Evolutionary conservation across 78 protist genomes (phyloP), one percentile per base, ranked within the genome.

Genomic region (Polysphondylium violaceum): DNA sequence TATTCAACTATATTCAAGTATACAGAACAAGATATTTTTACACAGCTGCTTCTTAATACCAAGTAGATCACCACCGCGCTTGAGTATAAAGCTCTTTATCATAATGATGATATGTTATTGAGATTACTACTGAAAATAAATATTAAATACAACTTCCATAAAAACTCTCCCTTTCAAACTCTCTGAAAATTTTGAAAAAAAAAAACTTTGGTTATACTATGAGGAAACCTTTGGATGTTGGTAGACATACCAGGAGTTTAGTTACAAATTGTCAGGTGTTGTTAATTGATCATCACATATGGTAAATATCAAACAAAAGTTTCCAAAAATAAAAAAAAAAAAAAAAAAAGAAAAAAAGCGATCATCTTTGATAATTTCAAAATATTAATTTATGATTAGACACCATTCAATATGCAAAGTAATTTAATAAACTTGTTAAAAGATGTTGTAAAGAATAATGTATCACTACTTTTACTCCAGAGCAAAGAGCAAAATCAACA

Each of bases 11-110:
- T 58, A 50, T 83, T 29, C 67, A 38, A 43, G 91, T 40, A 12
- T 69, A 35, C 14, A 83, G 79, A 69, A 83, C 91, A 16, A 83
- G 91, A 83, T 83, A 83, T 33, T 83, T 83, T 50, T 83, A 83
- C 44, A 83, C 91, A 8, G 67, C 91, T 35, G 79, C 91, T 44
- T 83, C 91, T 31, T 83, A 83, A 83, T 12, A 58, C 11, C 27
- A 58, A 58, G 11, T 47, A 47, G 8, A 47, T 47, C 11, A 47
- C 11, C 53, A 11, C 11, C 53, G 11, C 11, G 8, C 53, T 14
- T 47, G 53, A 47, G 53, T 14, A 47, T 47, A 11, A 47, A n/a
- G n/a, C n/a, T n/a, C n/a, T n/a, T n/a, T n/a, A n/a, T n/a, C n/a
- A n/a, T 47, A 11, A 11, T 11, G 53, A 14, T 8, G 11, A 47